These are phyloP conservation scores for Cryphonectria radicalis DNA, from an alignment of 2,329 filamentous ascomycete genomes.

Conservation along the genomic window DNA sequence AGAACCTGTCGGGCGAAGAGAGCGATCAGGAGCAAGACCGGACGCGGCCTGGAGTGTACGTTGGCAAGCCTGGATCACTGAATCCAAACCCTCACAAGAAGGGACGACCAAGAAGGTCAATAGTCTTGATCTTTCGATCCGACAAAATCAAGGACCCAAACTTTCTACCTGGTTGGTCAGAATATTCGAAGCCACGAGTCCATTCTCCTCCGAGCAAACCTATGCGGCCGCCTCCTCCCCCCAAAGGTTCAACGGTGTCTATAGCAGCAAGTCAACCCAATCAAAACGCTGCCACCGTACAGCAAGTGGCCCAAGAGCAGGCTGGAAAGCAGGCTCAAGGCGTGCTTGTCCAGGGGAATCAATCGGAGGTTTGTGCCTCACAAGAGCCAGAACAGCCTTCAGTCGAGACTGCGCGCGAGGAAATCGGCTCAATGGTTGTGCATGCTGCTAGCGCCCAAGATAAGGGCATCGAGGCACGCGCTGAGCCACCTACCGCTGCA, in stretches of 20 bases:
- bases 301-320: neutral
- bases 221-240: neutral
- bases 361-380: neutral
- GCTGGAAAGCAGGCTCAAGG: neutral
- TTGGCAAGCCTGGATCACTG: conserved; percentile 36
- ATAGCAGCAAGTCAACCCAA: neutral
- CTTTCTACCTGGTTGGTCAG: conserved; percentile 28
- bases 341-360: neutral
- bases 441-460: neutral
- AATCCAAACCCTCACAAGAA: conserved; percentile 32
- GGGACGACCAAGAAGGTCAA: conserved; percentile 39
- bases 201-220: neutral
- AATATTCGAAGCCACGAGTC: conserved; percentile 18
- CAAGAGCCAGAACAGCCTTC: neutral
- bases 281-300: neutral
- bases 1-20: conserved; percentile 12
- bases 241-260: conserved; percentile 5
- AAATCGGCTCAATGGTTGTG: conserved; percentile 8
- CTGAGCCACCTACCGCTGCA: neutral
- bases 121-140: conserved; percentile 38
- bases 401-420: neutral
- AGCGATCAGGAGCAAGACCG: conserved; percentile 18
- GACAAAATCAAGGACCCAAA: conserved; percentile 34
- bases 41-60: conserved; percentile 31
- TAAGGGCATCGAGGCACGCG: neutral